A percentile compares a stretch with the other conserved stretches of the same genome.
These are phyloP conservation scores for Bruguiera sexangula DNA, from an alignment of 345 rosid genomes.

Conservation along the genomic window DNA sequence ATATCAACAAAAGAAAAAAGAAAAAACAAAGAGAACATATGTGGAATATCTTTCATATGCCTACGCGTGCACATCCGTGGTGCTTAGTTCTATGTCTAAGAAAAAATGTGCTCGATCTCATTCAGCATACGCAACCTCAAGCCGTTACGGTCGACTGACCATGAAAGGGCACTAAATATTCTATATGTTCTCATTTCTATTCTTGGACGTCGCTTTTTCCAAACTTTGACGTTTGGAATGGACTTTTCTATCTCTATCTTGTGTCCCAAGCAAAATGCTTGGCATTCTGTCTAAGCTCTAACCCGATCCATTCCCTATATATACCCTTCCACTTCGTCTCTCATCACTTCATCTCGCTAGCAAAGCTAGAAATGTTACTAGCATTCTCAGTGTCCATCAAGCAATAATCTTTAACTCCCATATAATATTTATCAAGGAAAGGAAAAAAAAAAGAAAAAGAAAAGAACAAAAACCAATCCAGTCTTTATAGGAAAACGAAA, in stretches of 20 bases:
- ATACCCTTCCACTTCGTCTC: background rate
- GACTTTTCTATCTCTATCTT: background rate
- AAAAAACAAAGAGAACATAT: too few relatives aligned
- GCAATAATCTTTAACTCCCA: background rate
- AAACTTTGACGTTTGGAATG: background rate
- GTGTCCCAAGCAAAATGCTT: background rate
- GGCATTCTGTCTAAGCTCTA: background rate
- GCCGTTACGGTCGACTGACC: constrained; percentile 17
- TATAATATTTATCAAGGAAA: background rate
- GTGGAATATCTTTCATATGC: too few relatives aligned
- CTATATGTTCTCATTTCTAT: background rate
- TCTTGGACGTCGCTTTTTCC: background rate
- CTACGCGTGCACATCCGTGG: too few relatives aligned
- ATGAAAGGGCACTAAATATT: background rate
- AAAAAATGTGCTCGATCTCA: background rate
- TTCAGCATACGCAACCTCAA: constrained; percentile 5
- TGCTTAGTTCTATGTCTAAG: too few relatives aligned
- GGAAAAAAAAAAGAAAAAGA: background rate
- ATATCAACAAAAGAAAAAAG: too few relatives aligned
- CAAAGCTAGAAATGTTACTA: background rate
- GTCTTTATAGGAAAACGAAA: background rate
- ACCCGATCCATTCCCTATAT: constrained; percentile 1
- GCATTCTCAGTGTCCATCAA: background rate
- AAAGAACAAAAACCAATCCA: background rate
- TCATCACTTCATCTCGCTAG: background rate